A percentile compares a stretch with the other conserved stretches of the same genome.
Conservation (phyloP, 164 flowering plant species). For the Aristolochia fimbriata region DNA sequence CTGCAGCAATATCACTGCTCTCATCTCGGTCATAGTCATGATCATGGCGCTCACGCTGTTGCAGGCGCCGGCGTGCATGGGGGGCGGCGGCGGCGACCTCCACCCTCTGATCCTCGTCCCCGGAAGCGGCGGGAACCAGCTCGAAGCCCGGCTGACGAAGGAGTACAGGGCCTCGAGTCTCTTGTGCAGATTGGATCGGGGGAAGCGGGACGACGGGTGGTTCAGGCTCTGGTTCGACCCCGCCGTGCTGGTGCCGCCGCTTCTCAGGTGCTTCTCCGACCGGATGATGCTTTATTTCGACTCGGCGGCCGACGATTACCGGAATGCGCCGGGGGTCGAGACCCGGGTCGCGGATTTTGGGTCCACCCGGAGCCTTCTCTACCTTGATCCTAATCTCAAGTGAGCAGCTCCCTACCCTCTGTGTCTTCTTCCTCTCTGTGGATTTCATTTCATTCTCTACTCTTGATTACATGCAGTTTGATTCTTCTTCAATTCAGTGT, state of each 20-base stretch:
- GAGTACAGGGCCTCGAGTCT: conserved; percentile 24
- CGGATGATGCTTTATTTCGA: conserved; percentile 70
- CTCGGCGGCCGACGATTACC: conserved; percentile 45
- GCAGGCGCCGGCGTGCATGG: background rate
- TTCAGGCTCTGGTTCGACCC: conserved; percentile 88
- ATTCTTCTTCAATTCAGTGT: no score
- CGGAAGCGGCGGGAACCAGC: conserved; percentile 79
- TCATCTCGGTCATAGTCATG: background rate
- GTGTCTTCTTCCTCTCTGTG: background rate
- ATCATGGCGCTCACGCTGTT: background rate
- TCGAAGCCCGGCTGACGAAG: conserved; percentile 47
- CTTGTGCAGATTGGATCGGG: conserved; percentile 24
- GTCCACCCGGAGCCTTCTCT: conserved; percentile 49
- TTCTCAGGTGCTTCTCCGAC: conserved; percentile 67
- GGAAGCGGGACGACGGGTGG: conserved; percentile 45
- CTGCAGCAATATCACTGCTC: no score
- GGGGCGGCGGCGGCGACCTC: conserved; percentile 3
- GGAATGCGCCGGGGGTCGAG: conserved; percentile 67
- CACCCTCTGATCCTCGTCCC: conserved; percentile 73
- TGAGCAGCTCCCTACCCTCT: conserved; percentile 22
- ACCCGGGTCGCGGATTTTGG: conserved; percentile 75
- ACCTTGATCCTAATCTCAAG: conserved; percentile 77
- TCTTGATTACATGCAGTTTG: no score
- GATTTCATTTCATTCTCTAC: background rate
- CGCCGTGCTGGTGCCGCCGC: conserved; percentile 46